Conservation (phyloP, 192 early-diverging fungal genomes). For the Entomortierella chlamydospora region DNA sequence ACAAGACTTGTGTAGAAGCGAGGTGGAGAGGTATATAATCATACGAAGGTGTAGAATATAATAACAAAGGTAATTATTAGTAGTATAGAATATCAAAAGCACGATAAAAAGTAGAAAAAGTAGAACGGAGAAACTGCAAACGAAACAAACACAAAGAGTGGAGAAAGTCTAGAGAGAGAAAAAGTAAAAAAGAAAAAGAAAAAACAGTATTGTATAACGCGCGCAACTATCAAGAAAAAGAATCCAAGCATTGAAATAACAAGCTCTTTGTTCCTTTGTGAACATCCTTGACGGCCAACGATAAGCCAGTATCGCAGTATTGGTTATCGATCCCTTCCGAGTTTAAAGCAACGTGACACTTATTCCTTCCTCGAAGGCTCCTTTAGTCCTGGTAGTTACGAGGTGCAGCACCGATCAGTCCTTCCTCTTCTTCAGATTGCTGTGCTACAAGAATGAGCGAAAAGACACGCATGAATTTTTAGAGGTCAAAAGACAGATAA, state of each 20-base stretch:
- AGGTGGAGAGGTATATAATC: constrained; percentile 2
- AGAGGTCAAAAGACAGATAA: constrained; percentile 34
- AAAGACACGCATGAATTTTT: constrained; percentile 49
- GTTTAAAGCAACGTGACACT: not conserved
- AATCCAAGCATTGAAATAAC: not conserved
- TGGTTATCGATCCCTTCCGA: too few relatives aligned
- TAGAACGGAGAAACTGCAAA: constrained; percentile 3
- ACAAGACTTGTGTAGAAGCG: too few relatives aligned
- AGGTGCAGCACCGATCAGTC: constrained; percentile 36
- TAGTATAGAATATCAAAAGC: not conserved
- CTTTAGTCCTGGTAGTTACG: constrained; percentile 46
- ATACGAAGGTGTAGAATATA: not conserved
- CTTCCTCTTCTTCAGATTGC: constrained; percentile 57
- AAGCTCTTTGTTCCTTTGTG: too few relatives aligned
- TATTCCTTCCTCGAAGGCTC: not conserved
- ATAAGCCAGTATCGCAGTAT: too few relatives aligned
- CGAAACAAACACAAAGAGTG: not conserved
- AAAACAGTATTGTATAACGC: constrained; percentile 4
- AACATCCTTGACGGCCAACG: too few relatives aligned
- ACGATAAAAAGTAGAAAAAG: not conserved
- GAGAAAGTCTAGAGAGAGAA: not conserved
- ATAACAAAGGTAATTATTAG: too few relatives aligned
- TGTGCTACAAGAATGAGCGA: constrained; percentile 54
- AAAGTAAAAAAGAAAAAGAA: constrained; percentile 10
- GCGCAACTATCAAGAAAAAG: too few relatives aligned